These are phyloP conservation scores for Metschnikowia lunata DNA, from an alignment of 805 yeast genomes.

Conservation along the genomic window DNA sequence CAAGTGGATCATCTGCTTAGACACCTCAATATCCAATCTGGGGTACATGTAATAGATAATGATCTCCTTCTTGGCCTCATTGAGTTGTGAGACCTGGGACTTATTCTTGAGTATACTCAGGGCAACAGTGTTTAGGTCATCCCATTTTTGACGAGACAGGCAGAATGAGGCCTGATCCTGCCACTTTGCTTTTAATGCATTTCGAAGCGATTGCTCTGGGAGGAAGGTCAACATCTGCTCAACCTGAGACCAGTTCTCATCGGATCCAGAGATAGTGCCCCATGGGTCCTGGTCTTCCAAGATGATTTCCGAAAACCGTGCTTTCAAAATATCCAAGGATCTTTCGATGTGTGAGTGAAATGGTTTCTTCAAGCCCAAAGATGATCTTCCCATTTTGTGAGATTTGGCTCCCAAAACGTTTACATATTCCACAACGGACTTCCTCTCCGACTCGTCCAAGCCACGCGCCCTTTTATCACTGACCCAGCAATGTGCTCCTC, in stretches of 20 bases:
- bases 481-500: slow-evolving; percentile 99
- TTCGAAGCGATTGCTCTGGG: slow-evolving; percentile 55
- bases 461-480: slow-evolving; percentile 79
- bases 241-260: slow-evolving; percentile 44
- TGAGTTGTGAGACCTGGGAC: slow-evolving; percentile 45
- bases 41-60: slow-evolving; percentile 83
- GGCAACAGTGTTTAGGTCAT: slow-evolving; percentile 58
- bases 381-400: slow-evolving; percentile 39
- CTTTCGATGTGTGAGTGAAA: slow-evolving; percentile 84
- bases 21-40: slow-evolving; percentile 87
- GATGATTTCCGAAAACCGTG: slow-evolving; percentile 60
- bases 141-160: slow-evolving; percentile 69
- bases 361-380: slow-evolving; percentile 64
- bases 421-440: slow-evolving; percentile 78
- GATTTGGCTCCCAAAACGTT: slow-evolving; percentile 58
- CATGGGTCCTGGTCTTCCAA: slow-evolving; percentile 87
- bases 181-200: slow-evolving; percentile 60
- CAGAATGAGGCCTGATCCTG: slow-evolving; percentile 24
- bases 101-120: slow-evolving; percentile 42
- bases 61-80: slow-evolving; percentile 76
- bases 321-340: slow-evolving; percentile 62
- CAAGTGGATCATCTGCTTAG: slow-evolving; percentile 84
- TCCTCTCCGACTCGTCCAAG: slow-evolving; percentile 68
- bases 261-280: slow-evolving; percentile 33
- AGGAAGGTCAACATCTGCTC: slow-evolving; percentile 57